Percentiles rank a stretch among this genome's conserved stretches.
Evolutionary conservation across 78 protist species (phyloP).

Genomic region (Emiliania huxleyi): DNA sequence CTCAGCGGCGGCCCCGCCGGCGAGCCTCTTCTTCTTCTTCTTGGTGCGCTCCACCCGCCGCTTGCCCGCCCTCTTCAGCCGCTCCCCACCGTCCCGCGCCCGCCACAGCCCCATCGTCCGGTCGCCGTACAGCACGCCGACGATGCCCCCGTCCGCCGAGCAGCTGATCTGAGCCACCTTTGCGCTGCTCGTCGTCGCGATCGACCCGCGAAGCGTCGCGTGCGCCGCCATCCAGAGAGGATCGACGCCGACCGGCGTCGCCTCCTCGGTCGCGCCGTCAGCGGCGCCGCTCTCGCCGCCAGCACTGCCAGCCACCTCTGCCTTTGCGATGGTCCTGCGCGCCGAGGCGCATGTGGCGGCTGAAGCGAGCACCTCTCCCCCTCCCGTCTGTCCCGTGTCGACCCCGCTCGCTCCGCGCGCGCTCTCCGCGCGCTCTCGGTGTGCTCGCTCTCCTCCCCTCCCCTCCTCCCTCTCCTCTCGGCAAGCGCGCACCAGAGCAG

Average conservation of each 20-base stretch:
- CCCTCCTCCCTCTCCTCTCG: no score
- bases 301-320: no score
- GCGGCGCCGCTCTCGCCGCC: no score
- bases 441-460: no score
- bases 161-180: not conserved
- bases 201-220: not conserved
- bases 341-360: no score
- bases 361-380: no score
- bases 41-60: not conserved
- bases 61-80: not conserved
- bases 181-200: not conserved
- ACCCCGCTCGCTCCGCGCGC: no score
- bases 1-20: not conserved
- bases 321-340: no score
- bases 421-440: no score
- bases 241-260: not conserved
- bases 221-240: not conserved
- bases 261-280: no score
- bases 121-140: not conserved
- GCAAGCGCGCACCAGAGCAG: not conserved
- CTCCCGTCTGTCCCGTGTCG: no score
- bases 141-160: not conserved
- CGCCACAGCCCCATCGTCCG: not conserved
- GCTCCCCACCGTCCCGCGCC: not conserved
- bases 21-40: not conserved